phyloP scores from a whole-genome alignment of 2,329 filamentous ascomycete species.

The Conoideocrella luteorostrata region DNA sequence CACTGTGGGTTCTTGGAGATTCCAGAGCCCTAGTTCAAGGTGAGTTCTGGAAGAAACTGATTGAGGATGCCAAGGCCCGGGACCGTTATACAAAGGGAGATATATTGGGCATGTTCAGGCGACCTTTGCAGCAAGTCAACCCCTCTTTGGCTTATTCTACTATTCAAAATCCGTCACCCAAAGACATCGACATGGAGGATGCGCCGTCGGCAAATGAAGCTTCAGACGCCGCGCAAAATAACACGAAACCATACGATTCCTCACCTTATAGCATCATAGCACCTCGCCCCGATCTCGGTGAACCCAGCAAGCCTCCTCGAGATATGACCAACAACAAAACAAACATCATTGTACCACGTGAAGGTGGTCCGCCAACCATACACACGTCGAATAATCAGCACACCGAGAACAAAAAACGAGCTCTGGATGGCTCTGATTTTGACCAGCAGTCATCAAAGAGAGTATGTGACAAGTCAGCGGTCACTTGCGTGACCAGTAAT shows the following conservation, averaged over 20 bases:
- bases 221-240: not conserved
- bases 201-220: not conserved
- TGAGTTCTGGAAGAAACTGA: constrained; percentile 82
- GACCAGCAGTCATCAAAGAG: constrained; percentile 30
- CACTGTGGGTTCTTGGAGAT: constrained; percentile 93
- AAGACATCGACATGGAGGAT: constrained; percentile 11
- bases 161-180: not conserved
- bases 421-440: constrained; percentile 30
- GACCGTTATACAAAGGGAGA: constrained; percentile 69
- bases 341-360: constrained; percentile 17
- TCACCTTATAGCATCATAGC: not conserved
- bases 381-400: constrained; percentile 25
- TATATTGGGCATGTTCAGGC: constrained; percentile 42
- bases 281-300: constrained; percentile 5
- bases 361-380: constrained; percentile 30
- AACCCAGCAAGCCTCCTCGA: not conserved
- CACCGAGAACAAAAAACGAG: constrained; percentile 34
- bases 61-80: constrained; percentile 71
- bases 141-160: constrained; percentile 16
- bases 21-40: constrained; percentile 80
- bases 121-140: constrained; percentile 32
- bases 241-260: not conserved
- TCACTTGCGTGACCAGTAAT: not conserved
- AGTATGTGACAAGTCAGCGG: constrained; percentile 27
- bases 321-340: not conserved